These are phyloP conservation scores for Barbarea vulgaris DNA, from an alignment of 345 rosid genomes.

Conservation along the genomic window DNA sequence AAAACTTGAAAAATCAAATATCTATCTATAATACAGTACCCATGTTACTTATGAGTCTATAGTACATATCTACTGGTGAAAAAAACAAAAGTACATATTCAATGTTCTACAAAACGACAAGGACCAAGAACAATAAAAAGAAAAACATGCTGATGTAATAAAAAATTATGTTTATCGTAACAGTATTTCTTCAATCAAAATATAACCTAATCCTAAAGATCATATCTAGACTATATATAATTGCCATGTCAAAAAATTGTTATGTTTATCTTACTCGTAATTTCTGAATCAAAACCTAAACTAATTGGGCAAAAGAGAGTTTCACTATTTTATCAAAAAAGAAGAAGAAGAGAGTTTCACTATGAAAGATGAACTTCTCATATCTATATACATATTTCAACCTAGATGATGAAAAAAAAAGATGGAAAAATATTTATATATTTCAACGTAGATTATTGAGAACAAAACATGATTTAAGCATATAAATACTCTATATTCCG, in stretches of 20 bases:
- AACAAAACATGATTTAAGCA: background rate
- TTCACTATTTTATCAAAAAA: conserved; percentile 10
- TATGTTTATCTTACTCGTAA: background rate
- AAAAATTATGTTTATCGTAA: background rate
- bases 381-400: background rate
- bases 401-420: too few relatives aligned
- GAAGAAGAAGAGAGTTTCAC: conserved; percentile 2
- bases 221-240: background rate
- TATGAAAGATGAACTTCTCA: conserved; percentile 13
- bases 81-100: conserved; percentile 26
- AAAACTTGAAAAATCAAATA: background rate
- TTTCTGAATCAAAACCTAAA: background rate
- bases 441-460: conserved; percentile 4
- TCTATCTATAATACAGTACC: background rate
- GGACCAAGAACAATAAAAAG: conserved; percentile 9
- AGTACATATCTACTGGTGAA: conserved; percentile 31
- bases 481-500: background rate
- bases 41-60: conserved; percentile 18
- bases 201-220: conserved; percentile 3
- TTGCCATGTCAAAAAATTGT: background rate
- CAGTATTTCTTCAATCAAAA: conserved; percentile 15
- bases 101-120: conserved; percentile 36
- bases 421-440: too few relatives aligned
- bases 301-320: background rate
- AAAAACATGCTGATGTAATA: too few relatives aligned